Base-by-base conservation (phyloP, 805 yeast genomes). In the Myxozyma geophila region DNA sequence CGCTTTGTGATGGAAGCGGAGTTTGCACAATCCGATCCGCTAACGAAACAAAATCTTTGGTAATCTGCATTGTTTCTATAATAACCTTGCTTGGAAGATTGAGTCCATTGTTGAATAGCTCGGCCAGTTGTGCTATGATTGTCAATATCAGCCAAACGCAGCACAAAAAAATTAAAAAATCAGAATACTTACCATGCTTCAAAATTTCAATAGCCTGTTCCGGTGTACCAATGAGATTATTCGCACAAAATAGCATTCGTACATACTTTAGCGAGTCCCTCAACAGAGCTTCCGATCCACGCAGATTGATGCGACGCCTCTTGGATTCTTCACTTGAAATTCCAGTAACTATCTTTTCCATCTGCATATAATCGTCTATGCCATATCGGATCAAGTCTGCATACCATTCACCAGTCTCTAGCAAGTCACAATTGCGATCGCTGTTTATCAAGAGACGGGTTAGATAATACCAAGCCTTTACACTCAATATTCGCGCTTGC, bases 401-500 rank as follows among this genome's bases (percentile, higher is more conserved):
- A 50, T 64, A 69, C 72, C 72, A 69, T 21, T 58, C 61, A 10
- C 67, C 62, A 15, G 60, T 36, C 36, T 68, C 68, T 7, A 41
- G 21, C 1, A 66, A 39, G 10, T 58, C 52, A 23, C 33, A 28
- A 10, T 51, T 60, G 2, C 39, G 40, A n/a, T 53, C 43, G 28
- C 28, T 60, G 41, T 39, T 19, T 9, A 60, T 47, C 19, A 58
- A 62, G 19, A 70, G 58, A n/a, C 67, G 55, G 13, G 63, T 50
- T 17, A 68, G 47, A 51, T 62, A 61, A 33, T 54, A 63, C 73
- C 73, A 70, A 9, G 73, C 65, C 47, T 70, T 71, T n/a, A 70
- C 66, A 47, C 72, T 70, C 40, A 70, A 47, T 21, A 70, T 58
- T 8, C 73, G 66, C 2, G 73, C 73, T 28, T 67, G 67, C 8